These are phyloP conservation scores for Fusarium chuoi DNA, from an alignment of 2,329 filamentous ascomycete species.

Conservation along the genomic window DNA sequence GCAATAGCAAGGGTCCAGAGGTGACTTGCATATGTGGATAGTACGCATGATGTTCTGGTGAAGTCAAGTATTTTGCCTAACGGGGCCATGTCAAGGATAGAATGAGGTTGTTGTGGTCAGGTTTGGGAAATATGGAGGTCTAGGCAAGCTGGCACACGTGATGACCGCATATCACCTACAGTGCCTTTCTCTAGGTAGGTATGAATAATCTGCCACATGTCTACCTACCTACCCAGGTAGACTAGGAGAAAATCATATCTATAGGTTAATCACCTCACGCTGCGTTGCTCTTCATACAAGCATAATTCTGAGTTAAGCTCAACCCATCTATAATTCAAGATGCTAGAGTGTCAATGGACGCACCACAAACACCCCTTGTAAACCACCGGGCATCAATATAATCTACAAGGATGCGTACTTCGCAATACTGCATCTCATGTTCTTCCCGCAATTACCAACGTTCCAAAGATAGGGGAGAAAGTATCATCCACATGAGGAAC, in stretches of 20 bases:
- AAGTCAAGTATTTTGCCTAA: background rate
- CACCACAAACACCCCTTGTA: conserved; percentile 8
- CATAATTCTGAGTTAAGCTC: background rate
- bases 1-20: conserved; percentile 5
- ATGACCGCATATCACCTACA: conserved; percentile 3
- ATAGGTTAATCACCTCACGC: background rate
- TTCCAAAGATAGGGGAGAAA: conserved; percentile 25
- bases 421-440: conserved; percentile 29
- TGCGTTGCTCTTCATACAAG: background rate
- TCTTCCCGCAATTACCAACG: conserved; percentile 37
- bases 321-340: conserved; percentile 2
- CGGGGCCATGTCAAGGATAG: background rate
- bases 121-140: background rate
- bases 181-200: background rate
- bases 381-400: conserved; percentile 30
- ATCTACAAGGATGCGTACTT: conserved; percentile 34
- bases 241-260: background rate
- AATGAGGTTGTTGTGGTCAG: conserved; percentile 6
- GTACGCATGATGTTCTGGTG: conserved; percentile 6
- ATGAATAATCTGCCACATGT: background rate
- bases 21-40: conserved; percentile 14
- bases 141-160: conserved; percentile 25
- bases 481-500: conserved; percentile 40
- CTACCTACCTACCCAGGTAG: background rate
- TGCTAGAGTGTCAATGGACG: conserved; percentile 3